A percentile compares a stretch with the other conserved stretches of the same genome.
phyloP scores from a whole-genome alignment of 768 basidiomycete genomes.

The Suillus sp. region DNA sequence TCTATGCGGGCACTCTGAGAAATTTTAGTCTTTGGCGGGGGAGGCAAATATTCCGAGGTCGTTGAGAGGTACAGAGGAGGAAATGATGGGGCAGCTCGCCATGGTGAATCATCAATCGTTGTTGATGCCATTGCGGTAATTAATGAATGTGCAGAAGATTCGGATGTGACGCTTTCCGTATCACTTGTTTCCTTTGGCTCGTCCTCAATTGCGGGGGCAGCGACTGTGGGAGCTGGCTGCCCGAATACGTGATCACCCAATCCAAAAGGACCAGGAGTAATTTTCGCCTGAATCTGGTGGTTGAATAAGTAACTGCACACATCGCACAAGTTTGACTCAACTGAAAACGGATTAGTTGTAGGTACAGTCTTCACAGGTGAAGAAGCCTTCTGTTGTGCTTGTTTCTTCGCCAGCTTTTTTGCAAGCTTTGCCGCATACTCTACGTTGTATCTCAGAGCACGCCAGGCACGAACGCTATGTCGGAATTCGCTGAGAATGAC shows the following conservation, averaged over 20 bases:
- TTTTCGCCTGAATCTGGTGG: slow-evolving; percentile 29
- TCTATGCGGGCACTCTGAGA: slow-evolving; percentile 41
- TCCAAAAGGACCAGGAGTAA: slow-evolving; percentile 45
- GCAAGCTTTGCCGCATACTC: slow-evolving; percentile 75
- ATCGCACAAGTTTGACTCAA: slow-evolving; percentile 34
- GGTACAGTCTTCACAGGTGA: slow-evolving; percentile 35
- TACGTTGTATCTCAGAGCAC: slow-evolving; percentile 71
- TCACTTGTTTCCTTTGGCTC: slow-evolving; percentile 33
- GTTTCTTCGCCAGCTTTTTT: slow-evolving; percentile 48
- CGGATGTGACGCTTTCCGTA: slow-evolving; percentile 39
- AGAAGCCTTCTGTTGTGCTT: slow-evolving; percentile 39
- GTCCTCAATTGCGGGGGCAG: slow-evolving; percentile 22
- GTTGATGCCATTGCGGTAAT: slow-evolving; percentile 58
- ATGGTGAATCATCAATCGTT: slow-evolving; percentile 61
- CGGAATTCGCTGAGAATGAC: slow-evolving; percentile 18
- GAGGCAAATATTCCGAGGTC: slow-evolving; percentile 67
- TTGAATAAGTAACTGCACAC: slow-evolving; percentile 10
- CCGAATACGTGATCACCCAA: slow-evolving; percentile 74
- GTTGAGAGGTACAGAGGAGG: slow-evolving; percentile 76
- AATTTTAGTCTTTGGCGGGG: slow-evolving; percentile 50
- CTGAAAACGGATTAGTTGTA: slow-evolving; percentile 71
- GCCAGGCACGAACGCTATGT: slow-evolving; percentile 77
- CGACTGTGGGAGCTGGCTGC: slow-evolving; percentile 19
- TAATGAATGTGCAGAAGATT: slow-evolving; percentile 50
- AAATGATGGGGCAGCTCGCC: slow-evolving; percentile 67